Evolutionary conservation across 2,329 filamentous ascomycete genomes (phyloP), one percentile per base, ranked within the genome.

Genomic region (Sarocladium brachiariae): DNA sequence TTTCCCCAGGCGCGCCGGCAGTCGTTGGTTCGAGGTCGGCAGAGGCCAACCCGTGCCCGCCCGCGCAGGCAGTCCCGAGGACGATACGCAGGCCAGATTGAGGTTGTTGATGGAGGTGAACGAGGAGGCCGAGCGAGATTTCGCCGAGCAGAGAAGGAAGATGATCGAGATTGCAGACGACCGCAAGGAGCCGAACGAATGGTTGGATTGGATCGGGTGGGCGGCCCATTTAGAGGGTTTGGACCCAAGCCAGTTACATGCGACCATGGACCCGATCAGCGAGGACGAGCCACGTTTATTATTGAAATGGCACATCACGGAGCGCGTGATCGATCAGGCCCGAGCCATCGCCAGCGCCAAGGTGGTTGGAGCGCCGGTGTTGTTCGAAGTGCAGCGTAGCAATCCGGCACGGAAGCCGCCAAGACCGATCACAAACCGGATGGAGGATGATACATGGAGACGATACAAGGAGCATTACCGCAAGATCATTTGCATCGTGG

Each of bases 401-500:
- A 38, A 38, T n/a, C 14, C 35, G 16, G 35, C 35, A 6, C 19
- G 35, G 8, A 38, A 38, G n/a, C 35, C 19, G 19, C 19, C 14
- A n/a, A 16, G 19, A n/a, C 35, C 19, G 16, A 38, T 38, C 19
- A 48, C 19, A 48, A 48, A 27, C 23, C 30, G 30, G 45, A 48
- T 48, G n/a, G 27, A 48, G 31, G 11, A 24, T 19, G 14, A 48
- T 18, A 48, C 30, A 48, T 48, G 30, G 24, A 48, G 30, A 31
- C 27, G 30, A 31, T 48, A 48, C 31, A 48, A 48, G 16, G 45
- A 48, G 45, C n/a, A 27, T 30, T 48, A 27, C 30, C 14, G 24
- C n/a, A 27, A 48, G 45, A 48, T 48, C n/a, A 48, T 48, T 27
- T 48, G 5, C 27, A 48, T 48, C 31, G 31, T 48, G 16, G 30